Evolutionary conservation across 2,329 filamentous ascomycete species (phyloP), one percentile per base, ranked within the genome.

Genomic region (Trichoderma hamatum): DNA sequence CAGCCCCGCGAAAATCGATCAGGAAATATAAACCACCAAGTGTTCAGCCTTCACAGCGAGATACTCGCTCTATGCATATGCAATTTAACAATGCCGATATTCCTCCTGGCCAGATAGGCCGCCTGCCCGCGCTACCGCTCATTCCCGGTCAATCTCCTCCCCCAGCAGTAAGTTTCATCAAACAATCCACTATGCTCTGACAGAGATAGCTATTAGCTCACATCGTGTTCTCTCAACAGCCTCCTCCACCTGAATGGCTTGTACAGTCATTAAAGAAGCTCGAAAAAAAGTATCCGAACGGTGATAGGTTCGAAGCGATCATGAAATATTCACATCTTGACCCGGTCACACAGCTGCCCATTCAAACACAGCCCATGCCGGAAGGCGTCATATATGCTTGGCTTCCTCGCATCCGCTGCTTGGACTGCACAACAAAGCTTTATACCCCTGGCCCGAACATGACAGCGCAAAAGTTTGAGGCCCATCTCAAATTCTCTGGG

Each of bases 251-350:
- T n/a, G 84, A 88, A 68, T 98, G 96, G 96, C 91, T 99, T 68
- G 83, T 85, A 69, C 82, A 86, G 46, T 91, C 92, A 65, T 87
- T 98, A n/a, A 83, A 87, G 70, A 85, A 89, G 28, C 87, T 98
- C 68, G 83, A 83, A 74, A 89, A 89, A 73, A 83, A 85, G 70
- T 95, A 97, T 76, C 90, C 92, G 3, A 87, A 90, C 74, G 78
- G 80, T 51, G 94, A 97, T 78, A 86, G 87, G 34, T 98, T 98
- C 78, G 93, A 97, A 79, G 91, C 90, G 65, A 87, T 91, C 26
- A 99, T 99, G 96, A 93, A 94, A 70, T 94, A 96, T 80, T 92
- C 89, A 28, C 90, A 92, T 69, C 87, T 97, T 71, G 91, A 97
- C 78, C 87, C 86, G 13, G 84, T 87, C 60, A 94, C 92, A 3